Evolutionary conservation across 768 basidiomycete species (phyloP).

Genomic region (Leccinum uliginosum): DNA sequence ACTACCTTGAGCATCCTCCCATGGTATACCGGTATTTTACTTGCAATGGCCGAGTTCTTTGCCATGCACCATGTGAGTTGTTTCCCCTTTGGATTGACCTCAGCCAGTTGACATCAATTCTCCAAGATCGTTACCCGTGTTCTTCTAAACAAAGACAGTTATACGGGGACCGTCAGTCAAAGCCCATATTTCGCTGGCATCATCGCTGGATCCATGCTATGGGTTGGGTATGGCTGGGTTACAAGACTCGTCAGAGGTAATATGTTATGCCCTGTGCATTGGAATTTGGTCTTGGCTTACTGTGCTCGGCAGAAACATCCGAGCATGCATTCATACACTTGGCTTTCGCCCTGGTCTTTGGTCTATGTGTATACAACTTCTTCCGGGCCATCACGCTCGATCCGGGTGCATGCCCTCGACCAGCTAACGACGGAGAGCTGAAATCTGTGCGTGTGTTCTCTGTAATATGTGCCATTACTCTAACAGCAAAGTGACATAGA

Average conservation of each 20-base stretch:
- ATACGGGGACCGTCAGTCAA: conserved; percentile 77
- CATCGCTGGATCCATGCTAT: conserved; percentile 78
- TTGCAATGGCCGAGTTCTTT: conserved; percentile 84
- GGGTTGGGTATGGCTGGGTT: conserved; percentile 83
- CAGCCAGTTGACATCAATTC: conserved; percentile 8
- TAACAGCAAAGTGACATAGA: conserved; percentile 38
- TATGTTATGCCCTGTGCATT: conserved; percentile 15
- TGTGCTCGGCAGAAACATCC: conserved; percentile 55
- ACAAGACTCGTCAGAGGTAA: conserved; percentile 70
- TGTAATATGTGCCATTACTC: not conserved
- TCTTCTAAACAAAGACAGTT: conserved; percentile 73
- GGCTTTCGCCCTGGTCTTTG: conserved; percentile 64
- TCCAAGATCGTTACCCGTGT: conserved; percentile 77
- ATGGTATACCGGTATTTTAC: conserved; percentile 83
- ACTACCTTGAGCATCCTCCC: conserved; percentile 78
- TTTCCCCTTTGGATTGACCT: not conserved
- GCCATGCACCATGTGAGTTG: conserved; percentile 85
- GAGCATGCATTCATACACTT: conserved; percentile 73
- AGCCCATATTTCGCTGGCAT: conserved; percentile 95
- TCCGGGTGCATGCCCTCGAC: conserved; percentile 82
- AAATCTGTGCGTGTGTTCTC: conserved; percentile 60
- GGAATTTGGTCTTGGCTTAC: not conserved
- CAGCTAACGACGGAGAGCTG: conserved; percentile 77
- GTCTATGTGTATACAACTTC: conserved; percentile 83
- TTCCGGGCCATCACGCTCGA: conserved; percentile 87